These are phyloP conservation scores for Termitomyces sp. DNA, from an alignment of 768 basidiomycete species.

Conservation along the genomic window DNA sequence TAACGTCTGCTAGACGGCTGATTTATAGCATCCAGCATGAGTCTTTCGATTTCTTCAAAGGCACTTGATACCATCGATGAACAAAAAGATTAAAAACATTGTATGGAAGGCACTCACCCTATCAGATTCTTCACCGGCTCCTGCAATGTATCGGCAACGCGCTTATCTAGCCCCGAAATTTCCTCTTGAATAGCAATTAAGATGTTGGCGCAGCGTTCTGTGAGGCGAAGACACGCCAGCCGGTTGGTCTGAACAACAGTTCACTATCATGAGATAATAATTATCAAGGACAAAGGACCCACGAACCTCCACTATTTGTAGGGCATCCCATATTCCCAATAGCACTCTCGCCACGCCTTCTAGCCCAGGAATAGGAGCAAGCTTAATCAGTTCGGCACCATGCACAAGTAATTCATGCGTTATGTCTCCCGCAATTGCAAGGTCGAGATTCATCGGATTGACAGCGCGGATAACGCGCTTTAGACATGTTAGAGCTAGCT, in stretches of 20 bases:
- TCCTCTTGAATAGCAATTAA: slow-evolving; percentile 59
- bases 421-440: slow-evolving; percentile 29
- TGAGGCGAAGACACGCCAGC: slow-evolving; percentile 64
- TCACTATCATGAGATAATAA: background rate
- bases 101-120: slow-evolving; percentile 30
- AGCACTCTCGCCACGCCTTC: slow-evolving; percentile 46
- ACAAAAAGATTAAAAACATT: background rate
- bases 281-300: background rate
- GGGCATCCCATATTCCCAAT: slow-evolving; percentile 60
- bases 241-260: slow-evolving; percentile 51
- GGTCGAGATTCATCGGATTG: slow-evolving; percentile 28
- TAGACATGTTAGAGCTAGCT: background rate
- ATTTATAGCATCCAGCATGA: slow-evolving; percentile 55
- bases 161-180: slow-evolving; percentile 48
- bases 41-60: slow-evolving; percentile 38
- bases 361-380: slow-evolving; percentile 51
- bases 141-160: slow-evolving; percentile 42
- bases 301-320: slow-evolving; percentile 57
- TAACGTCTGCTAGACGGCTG: slow-evolving; percentile 74
- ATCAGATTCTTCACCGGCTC: slow-evolving; percentile 48
- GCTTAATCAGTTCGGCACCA: slow-evolving; percentile 33
- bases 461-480: slow-evolving; percentile 31
- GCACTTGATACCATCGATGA: slow-evolving; percentile 23
- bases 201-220: slow-evolving; percentile 67
- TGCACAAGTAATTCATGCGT: slow-evolving; percentile 32